Conservation (phyloP, 2,329 filamentous ascomycete genomes). For the Trichoderma arundinaceum region DNA sequence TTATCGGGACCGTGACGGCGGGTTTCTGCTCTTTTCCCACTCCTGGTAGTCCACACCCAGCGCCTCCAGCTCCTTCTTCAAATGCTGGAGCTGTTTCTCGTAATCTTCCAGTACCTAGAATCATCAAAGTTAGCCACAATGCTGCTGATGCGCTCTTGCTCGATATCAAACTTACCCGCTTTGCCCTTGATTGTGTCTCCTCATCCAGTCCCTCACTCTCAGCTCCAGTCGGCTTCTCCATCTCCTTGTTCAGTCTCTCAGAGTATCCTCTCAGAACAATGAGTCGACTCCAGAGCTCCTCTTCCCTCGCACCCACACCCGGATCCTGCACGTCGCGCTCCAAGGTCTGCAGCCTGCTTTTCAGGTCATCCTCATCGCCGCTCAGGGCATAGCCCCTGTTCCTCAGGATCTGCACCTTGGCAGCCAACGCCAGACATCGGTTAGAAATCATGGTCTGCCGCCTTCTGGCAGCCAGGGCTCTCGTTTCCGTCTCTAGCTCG, state of each 20-base stretch:
- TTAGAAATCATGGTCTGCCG: slow-evolving; percentile 75
- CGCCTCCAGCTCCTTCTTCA: slow-evolving; percentile 73
- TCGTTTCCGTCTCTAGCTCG: slow-evolving; percentile 76
- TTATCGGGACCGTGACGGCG: slow-evolving; percentile 45
- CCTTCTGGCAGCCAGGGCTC: slow-evolving; percentile 73
- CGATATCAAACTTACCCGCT: slow-evolving; percentile 63
- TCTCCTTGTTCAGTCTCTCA: slow-evolving; percentile 73
- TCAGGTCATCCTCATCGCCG: slow-evolving; percentile 77
- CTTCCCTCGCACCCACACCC: slow-evolving; percentile 73
- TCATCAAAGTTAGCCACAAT: slow-evolving; percentile 32
- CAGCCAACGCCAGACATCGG: slow-evolving; percentile 74
- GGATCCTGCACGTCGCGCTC: slow-evolving; percentile 76
- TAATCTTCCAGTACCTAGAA: slow-evolving; percentile 79
- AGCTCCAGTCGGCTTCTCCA: slow-evolving; percentile 67
- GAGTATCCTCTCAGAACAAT: slow-evolving; percentile 76
- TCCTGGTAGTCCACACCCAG: slow-evolving; percentile 62
- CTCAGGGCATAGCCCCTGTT: slow-evolving; percentile 83
- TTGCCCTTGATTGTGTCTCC: slow-evolving; percentile 72
- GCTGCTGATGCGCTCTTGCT: not conserved
- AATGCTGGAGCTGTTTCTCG: slow-evolving; percentile 76
- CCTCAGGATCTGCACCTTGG: slow-evolving; percentile 78
- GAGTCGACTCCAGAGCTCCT: slow-evolving; percentile 85
- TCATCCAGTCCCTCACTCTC: slow-evolving; percentile 67
- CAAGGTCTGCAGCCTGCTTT: slow-evolving; percentile 70
- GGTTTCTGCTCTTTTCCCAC: slow-evolving; percentile 59